Conservation (phyloP, 306 rosid genomes). For the Phaseolus lunatus region DNA sequence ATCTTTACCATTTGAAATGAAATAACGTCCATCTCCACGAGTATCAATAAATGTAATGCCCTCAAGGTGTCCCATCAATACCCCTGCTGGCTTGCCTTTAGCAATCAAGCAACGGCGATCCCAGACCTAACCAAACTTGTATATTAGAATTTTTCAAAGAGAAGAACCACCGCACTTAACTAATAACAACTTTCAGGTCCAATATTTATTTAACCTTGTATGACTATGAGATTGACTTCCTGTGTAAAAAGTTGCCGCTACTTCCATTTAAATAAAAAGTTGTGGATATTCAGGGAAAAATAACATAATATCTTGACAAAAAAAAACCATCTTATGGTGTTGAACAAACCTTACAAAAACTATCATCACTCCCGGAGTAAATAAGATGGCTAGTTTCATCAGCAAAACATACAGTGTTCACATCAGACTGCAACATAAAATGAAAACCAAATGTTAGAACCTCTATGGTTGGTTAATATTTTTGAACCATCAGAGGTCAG, state of each 20-base stretch:
- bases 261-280: constrained; percentile 25
- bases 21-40: constrained; percentile 93
- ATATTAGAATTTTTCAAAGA: constrained; percentile 23
- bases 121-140: constrained; percentile 75
- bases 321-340: constrained; percentile 15
- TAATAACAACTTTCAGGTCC: constrained; percentile 30
- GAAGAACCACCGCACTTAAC: constrained; percentile 26
- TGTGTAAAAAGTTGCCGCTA: constrained; percentile 26
- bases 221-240: constrained; percentile 19
- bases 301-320: constrained; percentile 22
- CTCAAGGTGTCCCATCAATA: constrained; percentile 85
- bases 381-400: constrained; percentile 94
- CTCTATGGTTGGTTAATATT: constrained; percentile 1
- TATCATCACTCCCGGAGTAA: constrained; percentile 98
- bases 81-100: constrained; percentile 79
- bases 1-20: constrained; percentile 95
- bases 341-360: constrained; percentile 81
- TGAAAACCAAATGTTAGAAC: constrained; percentile 44
- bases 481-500: constrained; percentile 5
- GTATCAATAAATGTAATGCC: constrained; percentile 89
- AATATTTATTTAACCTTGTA: constrained; percentile 14
- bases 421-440: constrained; percentile 75
- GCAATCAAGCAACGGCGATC: constrained; percentile 82
- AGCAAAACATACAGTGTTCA: constrained; percentile 93
- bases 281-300: constrained; percentile 12